Evolutionary conservation across 1,284 basidiomycete genomes (phyloP).

Genomic region (Cyathus pygmaeus): DNA sequence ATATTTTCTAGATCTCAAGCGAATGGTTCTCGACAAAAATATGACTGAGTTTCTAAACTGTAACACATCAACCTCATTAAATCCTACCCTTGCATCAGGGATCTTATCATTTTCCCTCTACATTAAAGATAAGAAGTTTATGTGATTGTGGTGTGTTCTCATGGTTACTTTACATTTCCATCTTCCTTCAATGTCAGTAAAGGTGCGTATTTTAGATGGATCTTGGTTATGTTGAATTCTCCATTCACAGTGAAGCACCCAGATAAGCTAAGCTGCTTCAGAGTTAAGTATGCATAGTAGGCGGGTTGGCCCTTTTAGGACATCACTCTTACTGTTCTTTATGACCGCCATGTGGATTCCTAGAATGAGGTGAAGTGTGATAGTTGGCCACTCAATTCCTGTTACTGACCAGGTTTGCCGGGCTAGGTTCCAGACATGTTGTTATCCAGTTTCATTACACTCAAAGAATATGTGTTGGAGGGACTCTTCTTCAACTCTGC

Average conservation of each 20-base stretch:
- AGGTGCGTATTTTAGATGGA: no score
- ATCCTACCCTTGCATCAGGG: no score
- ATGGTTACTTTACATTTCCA: no score
- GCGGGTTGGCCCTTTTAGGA: neutral
- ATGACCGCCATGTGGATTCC: neutral
- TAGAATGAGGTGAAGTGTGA: neutral
- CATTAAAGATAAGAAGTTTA: no score
- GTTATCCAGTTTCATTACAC: neutral
- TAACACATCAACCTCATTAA: no score
- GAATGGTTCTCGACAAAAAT: no score
- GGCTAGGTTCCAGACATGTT: neutral
- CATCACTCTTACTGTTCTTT: neutral
- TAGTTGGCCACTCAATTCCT: neutral
- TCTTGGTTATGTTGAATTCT: no score
- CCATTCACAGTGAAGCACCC: neutral
- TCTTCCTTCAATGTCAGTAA: no score
- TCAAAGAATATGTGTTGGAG: neutral
- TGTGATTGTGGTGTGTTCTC: no score
- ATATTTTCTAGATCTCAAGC: no score
- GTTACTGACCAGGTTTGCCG: neutral
- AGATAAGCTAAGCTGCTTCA: neutral
- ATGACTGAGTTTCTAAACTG: no score
- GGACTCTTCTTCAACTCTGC: neutral
- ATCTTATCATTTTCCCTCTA: no score
- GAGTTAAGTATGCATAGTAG: neutral